A percentile compares a stretch with the other conserved stretches of the same genome.
phyloP scores from a whole-genome alignment of 2,329 filamentous ascomycete species.

The Diaporthe australafricana region DNA sequence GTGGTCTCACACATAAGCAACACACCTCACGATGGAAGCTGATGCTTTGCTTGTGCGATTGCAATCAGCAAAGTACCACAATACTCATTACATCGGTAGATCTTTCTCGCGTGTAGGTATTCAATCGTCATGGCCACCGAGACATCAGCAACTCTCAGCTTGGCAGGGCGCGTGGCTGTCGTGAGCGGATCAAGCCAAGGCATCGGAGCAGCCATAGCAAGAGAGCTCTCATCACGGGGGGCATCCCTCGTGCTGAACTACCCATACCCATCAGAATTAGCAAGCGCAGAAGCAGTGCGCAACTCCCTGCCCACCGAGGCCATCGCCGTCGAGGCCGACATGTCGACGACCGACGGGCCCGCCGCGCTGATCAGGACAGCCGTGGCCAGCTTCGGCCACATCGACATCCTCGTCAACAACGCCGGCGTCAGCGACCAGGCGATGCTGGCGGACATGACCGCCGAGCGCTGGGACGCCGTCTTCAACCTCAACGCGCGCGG shows the following conservation, averaged over 20 bases:
- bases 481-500: slow-evolving; percentile 28
- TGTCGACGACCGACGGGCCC: slow-evolving; percentile 66
- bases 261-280: background rate
- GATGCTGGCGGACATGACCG: background rate
- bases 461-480: slow-evolving; percentile 9
- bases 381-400: background rate
- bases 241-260: slow-evolving; percentile 25
- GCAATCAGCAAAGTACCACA: background rate
- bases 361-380: slow-evolving; percentile 46
- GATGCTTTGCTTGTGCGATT: no score
- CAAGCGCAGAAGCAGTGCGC: background rate
- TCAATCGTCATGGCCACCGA: background rate
- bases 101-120: no score
- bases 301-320: slow-evolving; percentile 60
- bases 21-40: background rate
- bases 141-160: background rate
- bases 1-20: no score
- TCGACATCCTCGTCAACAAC: no score
- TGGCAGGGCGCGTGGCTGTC: background rate
- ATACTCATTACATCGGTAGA: background rate
- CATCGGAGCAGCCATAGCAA: slow-evolving; percentile 23
- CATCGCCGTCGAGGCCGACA: slow-evolving; percentile 65
- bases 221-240: slow-evolving; percentile 23
- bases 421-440: background rate
- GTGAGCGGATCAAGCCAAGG: background rate